Evolutionary conservation across 2,329 filamentous ascomycete species (phyloP), one percentile per base, ranked within the genome.

Genomic region (Ophiostoma novo-ulmi): DNA sequence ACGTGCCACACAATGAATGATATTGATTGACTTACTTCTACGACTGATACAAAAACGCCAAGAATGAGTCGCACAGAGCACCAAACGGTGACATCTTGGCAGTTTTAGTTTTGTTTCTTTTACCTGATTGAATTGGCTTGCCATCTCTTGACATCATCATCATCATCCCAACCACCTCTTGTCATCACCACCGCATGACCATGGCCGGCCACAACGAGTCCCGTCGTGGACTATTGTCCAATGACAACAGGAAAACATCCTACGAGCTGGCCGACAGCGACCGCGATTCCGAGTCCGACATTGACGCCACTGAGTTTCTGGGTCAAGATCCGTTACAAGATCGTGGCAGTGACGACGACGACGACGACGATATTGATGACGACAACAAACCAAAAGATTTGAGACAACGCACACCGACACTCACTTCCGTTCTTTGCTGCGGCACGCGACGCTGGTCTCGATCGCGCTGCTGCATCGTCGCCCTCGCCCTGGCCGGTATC

Each of bases 401-500:
- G 10, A 31, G 35, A 1, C 36, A 65, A 6, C 63, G 63, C 4
- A 39, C 20, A 10, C 63, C 63, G 11, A 39, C 35, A 14, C 63
- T 65, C 63, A 20, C 63, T 3, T 65, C 63, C 1, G 63, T 65
- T 11, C 35, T 65, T 22, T 41, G 65, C 38, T 67, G 65, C 13
- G 38, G 65, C 22, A 48, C 38, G n/a, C 39, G 65, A 10, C 20
- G 65, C 4, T 70, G 39, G 73, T 74, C 20, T 63, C 74, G 74
- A 67, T 81, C 78, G 2, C 78, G 78, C n/a, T 80, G 78, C 75
- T 81, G 80, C 71, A 72, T 80, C 5, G 68, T 78, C 13, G 69
- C 78, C 3, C 77, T 77, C 35, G 75, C 72, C 6, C 4, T 81
- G 20, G 72, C 80, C 13, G 76, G 76, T 3, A 63, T 78, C 5